These are phyloP conservation scores for Dendrobium huoshanense DNA, from an alignment of 106 monocot genomes.

Conservation along the genomic window DNA sequence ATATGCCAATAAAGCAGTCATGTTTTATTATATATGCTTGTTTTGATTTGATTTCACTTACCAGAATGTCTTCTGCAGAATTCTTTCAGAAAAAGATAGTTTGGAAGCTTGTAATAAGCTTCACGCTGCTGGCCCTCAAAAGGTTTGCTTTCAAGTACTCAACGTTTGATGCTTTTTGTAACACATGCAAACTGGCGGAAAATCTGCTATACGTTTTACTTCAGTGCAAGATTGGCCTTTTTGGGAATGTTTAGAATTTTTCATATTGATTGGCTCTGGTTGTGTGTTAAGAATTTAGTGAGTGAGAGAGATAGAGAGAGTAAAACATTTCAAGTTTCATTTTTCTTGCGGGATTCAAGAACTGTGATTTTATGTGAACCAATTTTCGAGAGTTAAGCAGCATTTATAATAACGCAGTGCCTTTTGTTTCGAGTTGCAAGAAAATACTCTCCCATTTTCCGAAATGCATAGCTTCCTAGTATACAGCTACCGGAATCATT, in stretches of 20 bases:
- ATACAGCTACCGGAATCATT: not conserved
- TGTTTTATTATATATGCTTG: not conserved
- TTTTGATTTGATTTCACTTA: not conserved
- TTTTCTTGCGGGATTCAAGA: not conserved
- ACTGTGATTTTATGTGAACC: not conserved
- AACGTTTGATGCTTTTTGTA: not conserved
- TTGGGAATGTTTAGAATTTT: not conserved
- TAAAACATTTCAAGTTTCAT: not conserved
- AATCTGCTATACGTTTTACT: not conserved
- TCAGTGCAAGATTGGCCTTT: not conserved
- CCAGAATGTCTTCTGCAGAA: constrained; percentile 27
- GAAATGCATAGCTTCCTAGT: not conserved
- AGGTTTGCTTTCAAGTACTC: constrained; percentile 38
- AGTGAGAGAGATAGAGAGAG: not conserved
- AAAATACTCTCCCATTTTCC: not conserved
- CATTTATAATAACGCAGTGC: not conserved
- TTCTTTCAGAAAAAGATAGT: constrained; percentile 73
- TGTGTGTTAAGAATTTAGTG: not conserved
- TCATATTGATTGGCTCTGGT: not conserved
- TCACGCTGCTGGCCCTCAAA: constrained; percentile 78
- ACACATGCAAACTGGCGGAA: not conserved
- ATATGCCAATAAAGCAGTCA: not conserved
- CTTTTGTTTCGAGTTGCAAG: too few species aligned
- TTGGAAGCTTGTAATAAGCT: constrained; percentile 90
- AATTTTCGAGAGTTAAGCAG: not conserved